A percentile compares a stretch with the other conserved stretches of the same genome.
These are phyloP conservation scores for Lobosporangium transversale DNA, from an alignment of 192 early-diverging fungal genomes.

Conservation along the genomic window DNA sequence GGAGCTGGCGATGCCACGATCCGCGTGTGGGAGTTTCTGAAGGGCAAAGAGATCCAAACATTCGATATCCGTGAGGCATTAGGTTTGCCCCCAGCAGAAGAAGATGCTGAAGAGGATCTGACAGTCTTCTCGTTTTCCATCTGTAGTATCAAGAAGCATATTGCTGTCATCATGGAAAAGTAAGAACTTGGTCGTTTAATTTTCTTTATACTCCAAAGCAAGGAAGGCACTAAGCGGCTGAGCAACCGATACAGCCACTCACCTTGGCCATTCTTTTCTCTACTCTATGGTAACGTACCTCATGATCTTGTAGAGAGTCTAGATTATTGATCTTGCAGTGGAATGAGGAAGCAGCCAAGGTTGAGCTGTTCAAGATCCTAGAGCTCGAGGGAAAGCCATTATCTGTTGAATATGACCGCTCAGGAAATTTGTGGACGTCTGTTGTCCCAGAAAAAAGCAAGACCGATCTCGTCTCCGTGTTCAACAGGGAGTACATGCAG, in stretches of 20 bases:
- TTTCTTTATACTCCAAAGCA: background rate
- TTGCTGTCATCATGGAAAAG: constrained; percentile 62
- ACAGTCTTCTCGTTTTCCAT: constrained; percentile 52
- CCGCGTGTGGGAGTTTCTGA: constrained; percentile 76
- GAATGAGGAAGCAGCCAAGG: constrained; percentile 31
- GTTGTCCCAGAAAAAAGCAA: constrained; percentile 23
- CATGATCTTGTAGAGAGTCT: constrained; percentile 30
- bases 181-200: constrained; percentile 14
- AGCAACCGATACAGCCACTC: too few relatives aligned
- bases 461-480: constrained; percentile 17
- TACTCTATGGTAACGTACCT: too few relatives aligned
- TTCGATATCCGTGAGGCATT: constrained; percentile 63
- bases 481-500: constrained; percentile 23
- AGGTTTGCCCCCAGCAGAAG: constrained; percentile 43
- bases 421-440: constrained; percentile 62
- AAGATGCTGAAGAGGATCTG: constrained; percentile 38
- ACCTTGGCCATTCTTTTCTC: too few relatives aligned
- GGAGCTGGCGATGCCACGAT: constrained; percentile 88
- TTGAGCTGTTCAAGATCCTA: constrained; percentile 46
- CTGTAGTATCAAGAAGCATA: constrained; percentile 43
- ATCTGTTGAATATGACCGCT: constrained; percentile 54
- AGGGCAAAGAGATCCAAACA: constrained; percentile 72
- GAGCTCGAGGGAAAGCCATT: constrained; percentile 42
- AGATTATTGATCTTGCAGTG: constrained; percentile 56
- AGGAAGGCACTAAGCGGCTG: too few relatives aligned